Evolutionary conservation across 257 asterid genomes (phyloP), one percentile per base, ranked within the genome.

Genomic region (Solanum medicagineum): DNA sequence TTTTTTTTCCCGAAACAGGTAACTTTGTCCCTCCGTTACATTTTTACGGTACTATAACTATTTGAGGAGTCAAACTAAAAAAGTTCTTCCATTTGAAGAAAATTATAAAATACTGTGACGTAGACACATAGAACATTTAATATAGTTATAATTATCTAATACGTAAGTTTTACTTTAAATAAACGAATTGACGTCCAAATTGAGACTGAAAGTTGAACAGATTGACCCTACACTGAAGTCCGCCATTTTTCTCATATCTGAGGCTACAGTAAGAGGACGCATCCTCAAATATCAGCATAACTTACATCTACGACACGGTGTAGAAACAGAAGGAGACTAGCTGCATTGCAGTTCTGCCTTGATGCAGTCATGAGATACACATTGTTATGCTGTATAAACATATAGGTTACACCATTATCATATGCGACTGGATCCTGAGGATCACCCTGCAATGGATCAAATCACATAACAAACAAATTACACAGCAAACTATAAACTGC

Each of bases 291-390:
- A 69, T 70, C 87, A 87, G 87, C 42, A 80, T 84, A 2, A 89
- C 99, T 93, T 97, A 97, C 99, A 90, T 95, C 99, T 86, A 97
- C 98, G 55, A 97, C 93, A 80, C 99, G 97, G 90, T 97, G 99
- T 86, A 97, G 95, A 90, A 97, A 97, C 51, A 95, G 91, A 89
- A 97, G 91, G 81, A 95, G 95, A 93, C 99, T 95, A 62, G 99
- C 98, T 49, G 99, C 99, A 93, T 97, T 97, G 90, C 99, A 95
- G 89, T 97, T 97, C 92, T 95, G 98, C 90, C 99, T 90, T 4
- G 99, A 89, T 26, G 99, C 99, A 85, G 91, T 95, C 99, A 97
- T 95, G 84, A 97, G 97, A 90, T 97, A 97, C 83, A 97, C 97
- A 91, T 97, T 97, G 93, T 86, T 97, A 92, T 97, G 99, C 82